Conservation (phyloP, 2,329 filamentous ascomycete species). For the Pezicula rhizophila region DNA sequence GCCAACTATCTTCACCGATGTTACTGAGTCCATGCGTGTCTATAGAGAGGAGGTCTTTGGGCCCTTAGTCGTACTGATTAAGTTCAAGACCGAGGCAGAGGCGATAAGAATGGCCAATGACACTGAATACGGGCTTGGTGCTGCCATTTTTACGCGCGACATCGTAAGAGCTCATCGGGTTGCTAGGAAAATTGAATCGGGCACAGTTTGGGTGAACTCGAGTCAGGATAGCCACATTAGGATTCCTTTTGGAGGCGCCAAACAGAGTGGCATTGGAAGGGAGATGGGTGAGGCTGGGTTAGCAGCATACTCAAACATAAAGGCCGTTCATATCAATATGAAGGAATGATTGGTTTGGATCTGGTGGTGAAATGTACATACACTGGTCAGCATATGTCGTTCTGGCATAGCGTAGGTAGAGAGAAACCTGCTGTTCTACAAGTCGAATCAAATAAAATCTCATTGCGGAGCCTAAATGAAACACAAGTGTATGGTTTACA, state of each 20-base stretch:
- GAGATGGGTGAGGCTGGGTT: conserved; percentile 63
- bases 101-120: conserved; percentile 48
- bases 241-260: conserved; percentile 61
- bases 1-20: conserved; percentile 63
- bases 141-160: conserved; percentile 59
- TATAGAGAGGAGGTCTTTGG: conserved; percentile 66
- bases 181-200: conserved; percentile 54
- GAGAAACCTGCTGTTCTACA: no score
- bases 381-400: no score
- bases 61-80: conserved; percentile 59
- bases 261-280: conserved; percentile 67
- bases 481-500: no score
- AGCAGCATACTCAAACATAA: conserved; percentile 58
- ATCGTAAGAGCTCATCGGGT: conserved; percentile 59
- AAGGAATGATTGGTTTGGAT: conserved; percentile 7
- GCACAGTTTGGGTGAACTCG: conserved; percentile 22
- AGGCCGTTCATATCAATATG: conserved; percentile 51
- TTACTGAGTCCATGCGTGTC: conserved; percentile 61
- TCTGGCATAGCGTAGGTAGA: no score
- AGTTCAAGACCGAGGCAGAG: conserved; percentile 61
- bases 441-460: no score
- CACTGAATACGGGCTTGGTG: conserved; percentile 58
- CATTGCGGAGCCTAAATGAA: no score
- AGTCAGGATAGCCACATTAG: conserved; percentile 33
- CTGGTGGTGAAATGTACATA: no score